Percentiles rank a stretch among this genome's conserved stretches.
These are phyloP conservation scores for Fonsecaea erecta DNA, from an alignment of 2,329 filamentous ascomycete species.

Conservation along the genomic window DNA sequence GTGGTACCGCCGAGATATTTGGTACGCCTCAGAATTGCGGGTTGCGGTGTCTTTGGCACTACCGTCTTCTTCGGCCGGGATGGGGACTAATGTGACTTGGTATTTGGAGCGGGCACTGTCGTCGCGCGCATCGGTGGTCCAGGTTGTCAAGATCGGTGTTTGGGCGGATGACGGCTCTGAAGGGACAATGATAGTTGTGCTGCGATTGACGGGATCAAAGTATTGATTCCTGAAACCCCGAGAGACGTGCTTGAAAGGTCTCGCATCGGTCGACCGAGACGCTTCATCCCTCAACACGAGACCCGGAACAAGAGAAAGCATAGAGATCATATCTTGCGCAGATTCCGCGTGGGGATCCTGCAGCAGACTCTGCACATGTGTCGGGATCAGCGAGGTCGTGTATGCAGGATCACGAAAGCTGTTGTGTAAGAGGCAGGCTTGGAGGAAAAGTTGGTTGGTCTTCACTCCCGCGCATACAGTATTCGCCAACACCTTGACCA, in stretches of 20 bases:
- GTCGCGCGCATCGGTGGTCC: conserved; percentile 9
- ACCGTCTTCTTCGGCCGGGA: not conserved
- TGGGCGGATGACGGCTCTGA: not conserved
- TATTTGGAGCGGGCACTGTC: not conserved
- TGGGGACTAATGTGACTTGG: conserved; percentile 1
- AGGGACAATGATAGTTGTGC: conserved; percentile 13
- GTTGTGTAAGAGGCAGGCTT: conserved; percentile 37
- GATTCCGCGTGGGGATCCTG: conserved; percentile 30
- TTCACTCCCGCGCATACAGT: conserved; percentile 71
- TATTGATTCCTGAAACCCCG: conserved; percentile 44
- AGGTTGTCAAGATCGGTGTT: conserved; percentile 13
- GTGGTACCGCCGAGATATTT: conserved; percentile 23
- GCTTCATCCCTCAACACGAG: conserved; percentile 25
- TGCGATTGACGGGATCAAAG: conserved; percentile 42
- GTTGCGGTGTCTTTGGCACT: not conserved
- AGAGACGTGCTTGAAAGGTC: conserved; percentile 38
- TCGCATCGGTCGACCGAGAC: not conserved
- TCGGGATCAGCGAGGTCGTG: conserved; percentile 42
- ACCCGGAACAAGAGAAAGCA: conserved; percentile 34
- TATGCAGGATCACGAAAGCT: conserved; percentile 54
- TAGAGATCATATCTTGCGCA: conserved; percentile 19
- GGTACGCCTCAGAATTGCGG: not conserved
- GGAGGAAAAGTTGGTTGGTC: conserved; percentile 43
- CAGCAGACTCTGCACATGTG: conserved; percentile 39
- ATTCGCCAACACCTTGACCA: conserved; percentile 42